Evolutionary conservation across 495 filamentous ascomycete genomes (phyloP), one percentile per base, ranked within the genome.

Genomic region (Penicillium lividum): DNA sequence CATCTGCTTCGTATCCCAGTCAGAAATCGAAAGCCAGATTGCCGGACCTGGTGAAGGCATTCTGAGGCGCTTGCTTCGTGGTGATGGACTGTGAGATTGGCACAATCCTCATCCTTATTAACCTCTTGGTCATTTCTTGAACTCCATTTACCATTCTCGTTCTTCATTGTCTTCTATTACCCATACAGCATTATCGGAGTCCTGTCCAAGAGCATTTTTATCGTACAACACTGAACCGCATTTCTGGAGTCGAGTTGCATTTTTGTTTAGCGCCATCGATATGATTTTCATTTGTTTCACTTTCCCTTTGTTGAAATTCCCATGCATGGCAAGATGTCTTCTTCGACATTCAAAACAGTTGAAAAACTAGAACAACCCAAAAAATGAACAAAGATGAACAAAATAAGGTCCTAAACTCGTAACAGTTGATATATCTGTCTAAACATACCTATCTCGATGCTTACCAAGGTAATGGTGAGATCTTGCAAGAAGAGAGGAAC

Each of bases 1-100:
- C 30, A 84, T 86, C 13, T 89, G 89, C 67, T 90, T 87, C 72
- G 88, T 93, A 10, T 86, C 89, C 6, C 88, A 90, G 64, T 86
- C 80, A 61, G 91, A 95, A 71, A 78, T 95, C 47, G 83, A 89
- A 62, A 74, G 76, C 28, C 89, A 88, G 34, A 82, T 92, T 49
- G 84, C 85, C 29, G 89, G 89, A 9, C 77, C 85, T 3, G 89
- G 90, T 10, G 79, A 80, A 45, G 74, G 75, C 15, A 81, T 84
- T 18, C 70, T 84, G 28, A 66, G 70, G 38, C 68, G 73, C 4
- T 63, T 84, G 13, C 70, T 83, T n/a, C 66, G 62, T 16, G 74
- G 71, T 11, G 71, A 80, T 57, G 73, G 75, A 33, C 56, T 77
- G 13, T 77, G 57, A 73, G 38, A 16, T 7, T 31, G 13, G n/a